phyloP scores from a whole-genome alignment of 306 rosid genomes.

The Vachellia collinsii region DNA sequence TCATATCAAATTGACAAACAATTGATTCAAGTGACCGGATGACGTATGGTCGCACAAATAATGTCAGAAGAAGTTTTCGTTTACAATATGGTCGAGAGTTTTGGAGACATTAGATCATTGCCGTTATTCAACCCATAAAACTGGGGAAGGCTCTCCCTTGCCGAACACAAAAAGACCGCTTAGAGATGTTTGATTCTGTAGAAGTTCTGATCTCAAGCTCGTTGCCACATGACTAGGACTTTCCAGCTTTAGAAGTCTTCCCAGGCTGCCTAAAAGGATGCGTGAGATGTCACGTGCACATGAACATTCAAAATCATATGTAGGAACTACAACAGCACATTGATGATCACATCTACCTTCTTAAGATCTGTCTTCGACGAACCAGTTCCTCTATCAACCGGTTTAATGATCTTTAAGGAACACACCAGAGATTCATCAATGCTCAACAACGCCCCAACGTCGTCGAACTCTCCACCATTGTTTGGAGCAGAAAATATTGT shows the following conservation, averaged over 20 bases:
- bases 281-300: not conserved
- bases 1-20: conserved; percentile 18
- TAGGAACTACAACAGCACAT: not conserved
- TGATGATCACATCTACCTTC: conserved; percentile 50
- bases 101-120: conserved; percentile 16
- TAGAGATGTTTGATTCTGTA: conserved; percentile 19
- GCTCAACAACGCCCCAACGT: conserved; percentile 76
- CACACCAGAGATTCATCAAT: conserved; percentile 77
- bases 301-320: not conserved
- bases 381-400: conserved; percentile 54
- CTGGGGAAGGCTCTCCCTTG: conserved; percentile 22
- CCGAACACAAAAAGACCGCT: conserved; percentile 20
- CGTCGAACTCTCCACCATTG: conserved; percentile 89
- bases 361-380: conserved; percentile 44
- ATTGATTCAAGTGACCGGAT: not conserved
- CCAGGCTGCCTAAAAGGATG: conserved; percentile 46
- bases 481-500: conserved; percentile 93
- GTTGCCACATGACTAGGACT: conserved; percentile 46
- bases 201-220: conserved; percentile 40
- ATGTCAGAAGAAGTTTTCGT: conserved; percentile 14
- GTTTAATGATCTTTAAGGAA: conserved; percentile 80
- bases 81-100: conserved; percentile 21
- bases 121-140: conserved; percentile 22
- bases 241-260: conserved; percentile 41
- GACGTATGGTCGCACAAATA: conserved; percentile 3